Base-by-base conservation (phyloP, 106 monocot genomes). In the Cymbidium sinense region DNA sequence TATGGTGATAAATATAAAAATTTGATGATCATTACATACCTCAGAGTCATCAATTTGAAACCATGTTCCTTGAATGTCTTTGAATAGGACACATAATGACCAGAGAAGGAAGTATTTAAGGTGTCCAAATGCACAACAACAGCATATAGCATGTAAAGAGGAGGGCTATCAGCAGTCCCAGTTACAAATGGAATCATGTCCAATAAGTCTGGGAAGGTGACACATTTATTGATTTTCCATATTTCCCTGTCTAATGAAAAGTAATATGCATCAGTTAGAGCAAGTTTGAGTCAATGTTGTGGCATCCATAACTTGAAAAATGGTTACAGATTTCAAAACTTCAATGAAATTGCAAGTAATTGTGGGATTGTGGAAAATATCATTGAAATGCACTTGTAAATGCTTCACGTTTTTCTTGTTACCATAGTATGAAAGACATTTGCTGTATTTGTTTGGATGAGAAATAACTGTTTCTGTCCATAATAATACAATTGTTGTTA, bases 121-220 rank as follows among this genome's bases (percentile, higher is more conserved):
- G 88, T 90, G 75, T 94, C 96, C 80, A 96, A 73, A 82, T 96
- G 96, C 31, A 96, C 96, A 70, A 96, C 88, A 70, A 96, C 94
- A 11, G 89, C 96, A 81, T 96, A 96, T 28, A 96, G 77, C 79
- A 90, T 76, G 81, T 96, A 96, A 47, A 96, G 91, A 27, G 93
- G 94, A 76, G 96, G 93, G 50, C 74, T 92, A 64, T 96, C 96
- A 20, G 82, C 85, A 35, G 87, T 77, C 6, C 90, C 94, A 29
- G 91, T 94, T 79, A 96, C 87, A 79, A 87, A 96, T 41, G 96
- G 96, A 50, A 92, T 94, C 93, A 96, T 91, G 85, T 96, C 94
- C 80, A 96, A 82, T 87, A 91, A 79, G 25, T 96, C 94, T 21
- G 94, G 96, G 70, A 96, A 96, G 50, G 94, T 87, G 23, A 96